Evolutionary conservation across 2,329 filamentous ascomycete genomes (phyloP).

Genomic region (Berkeleyomyces basicola): DNA sequence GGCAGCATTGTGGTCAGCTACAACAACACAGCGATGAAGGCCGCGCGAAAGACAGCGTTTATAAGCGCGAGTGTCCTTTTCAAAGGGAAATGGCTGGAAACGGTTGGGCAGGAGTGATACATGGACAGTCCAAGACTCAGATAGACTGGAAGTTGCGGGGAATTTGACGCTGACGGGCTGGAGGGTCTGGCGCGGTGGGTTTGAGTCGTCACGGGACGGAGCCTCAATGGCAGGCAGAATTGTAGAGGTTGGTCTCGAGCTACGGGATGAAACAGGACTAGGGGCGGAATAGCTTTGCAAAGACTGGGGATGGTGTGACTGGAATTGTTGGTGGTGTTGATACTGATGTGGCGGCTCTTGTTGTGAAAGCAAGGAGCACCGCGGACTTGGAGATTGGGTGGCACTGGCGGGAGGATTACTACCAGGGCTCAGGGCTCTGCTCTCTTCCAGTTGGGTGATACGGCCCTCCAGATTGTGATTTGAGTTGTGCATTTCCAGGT

Average conservation of each 20-base stretch:
- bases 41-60: slow-evolving; percentile 44
- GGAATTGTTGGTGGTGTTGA: background rate
- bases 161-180: slow-evolving; percentile 12
- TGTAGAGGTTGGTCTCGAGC: slow-evolving; percentile 10
- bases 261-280: background rate
- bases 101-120: slow-evolving; percentile 39
- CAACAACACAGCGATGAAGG: slow-evolving; percentile 39
- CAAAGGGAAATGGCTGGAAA: slow-evolving; percentile 41
- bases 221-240: slow-evolving; percentile 12
- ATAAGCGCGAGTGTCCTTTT: slow-evolving; percentile 44
- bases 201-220: slow-evolving; percentile 8
- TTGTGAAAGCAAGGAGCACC: background rate
- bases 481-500: slow-evolving; percentile 31
- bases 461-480: slow-evolving; percentile 37
- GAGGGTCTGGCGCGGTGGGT: slow-evolving; percentile 14
- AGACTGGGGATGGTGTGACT: background rate
- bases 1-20: slow-evolving; percentile 31
- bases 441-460: slow-evolving; percentile 29
- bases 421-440: slow-evolving; percentile 7
- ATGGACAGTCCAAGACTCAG: slow-evolving; percentile 39
- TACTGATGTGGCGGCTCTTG: background rate
- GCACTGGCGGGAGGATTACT: background rate
- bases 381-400: background rate
- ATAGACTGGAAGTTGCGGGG: slow-evolving; percentile 15
- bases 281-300: background rate